Evolutionary conservation across 768 basidiomycete species (phyloP), one percentile per base, ranked within the genome.

Genomic region (Russula brevipes): DNA sequence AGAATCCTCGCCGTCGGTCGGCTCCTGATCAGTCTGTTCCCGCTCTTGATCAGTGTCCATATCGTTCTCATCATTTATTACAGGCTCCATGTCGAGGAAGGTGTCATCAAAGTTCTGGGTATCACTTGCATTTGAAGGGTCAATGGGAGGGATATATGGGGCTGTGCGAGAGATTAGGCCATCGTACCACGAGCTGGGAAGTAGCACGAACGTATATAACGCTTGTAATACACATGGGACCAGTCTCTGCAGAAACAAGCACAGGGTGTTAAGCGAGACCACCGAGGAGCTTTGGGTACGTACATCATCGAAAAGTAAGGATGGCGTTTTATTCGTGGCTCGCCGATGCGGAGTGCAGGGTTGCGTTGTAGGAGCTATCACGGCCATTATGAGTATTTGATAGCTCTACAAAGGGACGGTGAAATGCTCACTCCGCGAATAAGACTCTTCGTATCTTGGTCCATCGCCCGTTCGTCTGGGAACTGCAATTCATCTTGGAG

Each of bases 51-150:
- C 88, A 31, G 86, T 88, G 70, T 88, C 86, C 59, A 78, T 79
- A 56, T 80, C 79, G 41, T 82, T 79, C 49, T 86, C 87, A 69
- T 89, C 88, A 66, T 94, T 90, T 65, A 98, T 85, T 53, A 91
- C 87, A 30, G 94, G 92, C 67, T 89, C 88, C 91, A 98, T 96
- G 72, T 91, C 91, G 63, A 98, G 82, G 85, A 97, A 98, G 45
- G 91, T 87, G 66, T 95, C 91, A 74, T 98, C 96, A 74, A 98
- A 99, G 76, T 98, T 98, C 74, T 92, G 91, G 68, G 92, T 95
- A 82, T 99, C 97, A 70, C 87, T 86, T 64, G 94, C 94, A 76
- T 96, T 92, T 47, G 84, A 84, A 24, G 91, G 89, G 73, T 95
- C 91, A 72, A 94, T 91, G 36, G 89, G 89, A 16, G 92, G 93